Evolutionary conservation across 495 filamentous ascomycete genomes (phyloP), one percentile per base, ranked within the genome.

Genomic region (Chlorociboria aeruginascens): DNA sequence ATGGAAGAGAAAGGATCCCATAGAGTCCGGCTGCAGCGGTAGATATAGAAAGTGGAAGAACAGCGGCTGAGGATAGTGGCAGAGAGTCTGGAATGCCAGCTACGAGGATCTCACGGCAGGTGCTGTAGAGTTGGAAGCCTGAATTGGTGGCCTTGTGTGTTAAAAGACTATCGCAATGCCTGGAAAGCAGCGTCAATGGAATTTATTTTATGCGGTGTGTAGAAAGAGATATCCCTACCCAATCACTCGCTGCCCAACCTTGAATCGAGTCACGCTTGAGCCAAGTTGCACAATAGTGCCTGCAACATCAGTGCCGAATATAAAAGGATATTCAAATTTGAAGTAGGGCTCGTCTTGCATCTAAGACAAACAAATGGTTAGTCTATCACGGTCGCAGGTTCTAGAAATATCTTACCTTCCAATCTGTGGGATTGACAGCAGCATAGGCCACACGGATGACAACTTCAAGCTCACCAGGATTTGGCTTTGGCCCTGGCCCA

Each of bases 11-110:
- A 3, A 34, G 43, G 1, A 25, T 8, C 3, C n/a, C 28, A 43
- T 62, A 73, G 13, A 74, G 55, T 0, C 62, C 67, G 16, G 53
- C 55, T 0, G 66, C 53, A 6, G 71, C 68, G 1, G 71, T 74
- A 1, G 62, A 60, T 28, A 68, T 52, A 1, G 56, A 58, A 12
- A 71, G 53, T 0, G 70, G 70, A 10, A 74, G 55, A 7, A 71
- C 70, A 6, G 56, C 57, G 20, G 64, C 69, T 10, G 60, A 50
- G 0, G 51, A 56, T 16, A 66, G 62, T 2, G 60, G 49, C n/a
- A 72, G 43, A 13, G 41, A 51, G 11, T 64, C 61, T 0, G 71
- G 70, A 20, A 74, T 54, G 33, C 41, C 39, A 0, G 61, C 43
- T n/a, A 47, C 34, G 4, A 47, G 14, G 20, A 47, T 47, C 34